These are phyloP conservation scores for Sporothrix protearum DNA, from an alignment of 2,329 filamentous ascomycete species.

Conservation along the genomic window DNA sequence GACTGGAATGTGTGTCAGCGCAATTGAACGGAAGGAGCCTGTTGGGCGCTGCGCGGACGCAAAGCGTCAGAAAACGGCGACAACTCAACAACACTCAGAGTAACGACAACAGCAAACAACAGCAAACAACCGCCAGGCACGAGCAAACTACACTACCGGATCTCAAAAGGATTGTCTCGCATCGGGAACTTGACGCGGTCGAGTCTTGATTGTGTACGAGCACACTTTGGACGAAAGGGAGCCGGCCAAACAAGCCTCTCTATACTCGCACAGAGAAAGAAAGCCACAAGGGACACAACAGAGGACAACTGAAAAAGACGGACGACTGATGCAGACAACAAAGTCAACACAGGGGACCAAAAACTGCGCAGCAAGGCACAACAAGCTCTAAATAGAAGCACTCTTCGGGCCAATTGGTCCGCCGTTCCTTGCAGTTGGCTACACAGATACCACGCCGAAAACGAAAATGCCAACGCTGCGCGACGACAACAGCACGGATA, in stretches of 20 bases:
- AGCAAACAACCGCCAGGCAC: neutral
- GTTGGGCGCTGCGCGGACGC: neutral
- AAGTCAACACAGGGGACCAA: neutral
- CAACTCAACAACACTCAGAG: neutral
- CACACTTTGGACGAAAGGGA: slow-evolving; percentile 3
- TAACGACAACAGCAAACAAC: neutral
- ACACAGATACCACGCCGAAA: slow-evolving; percentile 6
- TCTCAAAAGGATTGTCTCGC: slow-evolving; percentile 5
- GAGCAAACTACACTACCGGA: neutral
- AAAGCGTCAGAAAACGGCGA: neutral
- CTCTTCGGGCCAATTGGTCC: neutral
- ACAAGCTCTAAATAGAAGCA: neutral
- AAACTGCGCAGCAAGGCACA: slow-evolving; percentile 13
- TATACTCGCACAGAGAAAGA: neutral
- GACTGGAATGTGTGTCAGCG: slow-evolving; percentile 14
- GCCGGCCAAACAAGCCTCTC: neutral
- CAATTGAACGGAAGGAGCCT: slow-evolving; percentile 4
- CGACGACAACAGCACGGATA: neutral
- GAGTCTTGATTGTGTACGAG: neutral
- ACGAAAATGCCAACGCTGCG: slow-evolving; percentile 14
- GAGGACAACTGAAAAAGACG: neutral
- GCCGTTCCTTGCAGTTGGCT: slow-evolving; percentile 1
- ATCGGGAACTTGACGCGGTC: neutral
- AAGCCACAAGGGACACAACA: neutral
- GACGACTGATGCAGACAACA: neutral